Evolutionary conservation across 306 rosid genomes (phyloP).

Genomic region (Crataegus laevigata): DNA sequence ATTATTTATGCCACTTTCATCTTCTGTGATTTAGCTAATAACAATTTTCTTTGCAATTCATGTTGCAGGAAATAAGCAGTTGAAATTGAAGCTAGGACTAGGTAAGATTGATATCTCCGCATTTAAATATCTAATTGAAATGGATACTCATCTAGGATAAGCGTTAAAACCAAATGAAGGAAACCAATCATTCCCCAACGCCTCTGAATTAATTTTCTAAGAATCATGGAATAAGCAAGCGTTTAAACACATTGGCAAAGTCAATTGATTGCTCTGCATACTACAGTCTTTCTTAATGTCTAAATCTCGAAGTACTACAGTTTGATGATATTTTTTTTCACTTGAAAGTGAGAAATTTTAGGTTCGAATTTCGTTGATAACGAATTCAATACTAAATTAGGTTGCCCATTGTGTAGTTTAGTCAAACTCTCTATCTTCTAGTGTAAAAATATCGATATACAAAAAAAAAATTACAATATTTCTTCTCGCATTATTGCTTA

Average conservation of each 20-base stretch:
- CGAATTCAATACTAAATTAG: too few species aligned
- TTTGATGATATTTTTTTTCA: too few species aligned
- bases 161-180: not conserved
- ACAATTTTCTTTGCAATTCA: not conserved
- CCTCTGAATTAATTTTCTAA: not conserved
- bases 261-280: not conserved
- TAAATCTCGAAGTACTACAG: too few species aligned
- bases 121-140: too few species aligned
- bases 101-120: slow-evolving; percentile 23
- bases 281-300: too few species aligned
- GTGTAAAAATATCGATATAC: too few species aligned
- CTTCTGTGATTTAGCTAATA: slow-evolving; percentile 1
- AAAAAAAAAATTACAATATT: too few species aligned
- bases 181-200: not conserved
- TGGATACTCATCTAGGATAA: not conserved
- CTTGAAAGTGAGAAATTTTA: too few species aligned
- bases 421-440: too few species aligned
- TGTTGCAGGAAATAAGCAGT: slow-evolving; percentile 8
- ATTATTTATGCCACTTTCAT: not conserved
- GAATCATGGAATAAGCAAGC: not conserved
- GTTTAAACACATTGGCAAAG: not conserved
- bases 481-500: too few species aligned
- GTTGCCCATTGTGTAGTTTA: too few species aligned
- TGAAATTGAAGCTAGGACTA: slow-evolving; percentile 20
- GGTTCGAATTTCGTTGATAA: too few species aligned